phyloP scores from a whole-genome alignment of 2,329 filamentous ascomycete species.

The Aspergillus pseudonomiae region DNA sequence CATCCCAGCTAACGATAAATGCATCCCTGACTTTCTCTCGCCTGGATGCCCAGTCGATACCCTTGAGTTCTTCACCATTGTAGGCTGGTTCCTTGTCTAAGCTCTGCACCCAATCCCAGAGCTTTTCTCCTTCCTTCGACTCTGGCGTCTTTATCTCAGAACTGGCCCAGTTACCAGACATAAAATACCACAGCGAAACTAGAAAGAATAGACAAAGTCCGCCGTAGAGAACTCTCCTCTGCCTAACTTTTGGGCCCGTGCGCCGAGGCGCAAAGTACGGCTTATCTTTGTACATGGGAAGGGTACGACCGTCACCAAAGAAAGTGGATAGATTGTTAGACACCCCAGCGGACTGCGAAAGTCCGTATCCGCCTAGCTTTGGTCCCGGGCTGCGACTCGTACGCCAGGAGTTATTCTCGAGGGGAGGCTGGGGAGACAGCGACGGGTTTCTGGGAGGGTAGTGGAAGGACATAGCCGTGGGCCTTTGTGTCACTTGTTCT shows the following conservation, averaged over 20 bases:
- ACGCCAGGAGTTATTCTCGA: slow-evolving; percentile 69
- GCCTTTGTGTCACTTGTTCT: slow-evolving; percentile 6
- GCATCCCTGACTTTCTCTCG: slow-evolving; percentile 83
- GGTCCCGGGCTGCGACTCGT: slow-evolving; percentile 50
- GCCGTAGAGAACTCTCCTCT: slow-evolving; percentile 63
- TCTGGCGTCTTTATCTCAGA: slow-evolving; percentile 23
- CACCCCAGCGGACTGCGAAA: slow-evolving; percentile 50
- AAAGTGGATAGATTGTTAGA: slow-evolving; percentile 66
- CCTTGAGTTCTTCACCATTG: slow-evolving; percentile 32
- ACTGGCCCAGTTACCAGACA: slow-evolving; percentile 20
- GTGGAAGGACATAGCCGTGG: slow-evolving; percentile 55
- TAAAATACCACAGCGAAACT: slow-evolving; percentile 67
- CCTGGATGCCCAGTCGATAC: slow-evolving; percentile 74
- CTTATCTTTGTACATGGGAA: slow-evolving; percentile 99
- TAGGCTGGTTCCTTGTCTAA: slow-evolving; percentile 46
- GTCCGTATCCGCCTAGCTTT: slow-evolving; percentile 45
- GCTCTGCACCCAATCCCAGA: slow-evolving; percentile 61
- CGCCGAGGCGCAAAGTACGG: slow-evolving; percentile 69
- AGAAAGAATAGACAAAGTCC: slow-evolving; percentile 59
- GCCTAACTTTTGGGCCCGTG: slow-evolving; percentile 61
- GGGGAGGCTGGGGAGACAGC: slow-evolving; percentile 64
- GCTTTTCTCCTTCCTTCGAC: slow-evolving; percentile 41
- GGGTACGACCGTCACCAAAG: slow-evolving; percentile 63
- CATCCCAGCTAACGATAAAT: slow-evolving; percentile 89
- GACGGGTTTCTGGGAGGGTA: slow-evolving; percentile 71